These are phyloP conservation scores for Talaromyces piceae DNA, from an alignment of 2,329 filamentous ascomycete genomes.

Conservation along the genomic window DNA sequence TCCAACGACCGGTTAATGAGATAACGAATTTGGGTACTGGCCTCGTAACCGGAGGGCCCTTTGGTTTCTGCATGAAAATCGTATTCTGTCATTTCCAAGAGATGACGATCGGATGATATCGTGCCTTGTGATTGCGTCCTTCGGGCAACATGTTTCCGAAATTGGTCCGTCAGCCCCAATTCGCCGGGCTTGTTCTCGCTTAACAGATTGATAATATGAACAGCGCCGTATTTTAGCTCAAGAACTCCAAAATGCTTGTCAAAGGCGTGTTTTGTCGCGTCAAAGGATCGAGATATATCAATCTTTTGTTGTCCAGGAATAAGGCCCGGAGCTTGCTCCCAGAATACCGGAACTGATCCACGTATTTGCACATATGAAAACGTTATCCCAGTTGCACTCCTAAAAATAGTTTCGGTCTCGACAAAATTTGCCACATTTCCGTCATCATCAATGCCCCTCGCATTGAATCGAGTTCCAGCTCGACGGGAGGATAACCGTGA, in stretches of 20 bases:
- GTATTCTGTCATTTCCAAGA: constrained; percentile 77
- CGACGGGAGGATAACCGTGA: constrained; percentile 83
- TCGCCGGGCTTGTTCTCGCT: constrained; percentile 83
- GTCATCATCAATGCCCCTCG: constrained; percentile 94
- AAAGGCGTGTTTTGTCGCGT: constrained; percentile 90
- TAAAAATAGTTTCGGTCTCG: constrained; percentile 92
- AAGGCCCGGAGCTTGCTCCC: constrained; percentile 86
- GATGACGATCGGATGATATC: constrained; percentile 57
- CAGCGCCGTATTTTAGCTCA: constrained; percentile 76
- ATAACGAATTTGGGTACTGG: constrained; percentile 72
- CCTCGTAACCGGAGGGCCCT: constrained; percentile 78
- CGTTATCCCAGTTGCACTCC: constrained; percentile 65
- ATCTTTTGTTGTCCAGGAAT: constrained; percentile 94
- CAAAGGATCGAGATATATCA: constrained; percentile 74
- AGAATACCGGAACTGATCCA: constrained; percentile 91
- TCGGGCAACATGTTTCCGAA: constrained; percentile 66
- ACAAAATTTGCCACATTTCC: constrained; percentile 98
- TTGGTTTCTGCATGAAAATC: constrained; percentile 95
- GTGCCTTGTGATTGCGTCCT: constrained; percentile 62
- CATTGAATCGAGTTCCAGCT: constrained; percentile 92
- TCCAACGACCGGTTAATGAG: constrained; percentile 74
- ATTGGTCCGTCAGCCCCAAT: constrained; percentile 71
- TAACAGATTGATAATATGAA: constrained; percentile 91
- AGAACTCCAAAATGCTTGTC: constrained; percentile 90
- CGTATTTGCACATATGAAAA: constrained; percentile 93